Conservation (phyloP, 768 basidiomycete species). For the Lentinula detonsa region DNA sequence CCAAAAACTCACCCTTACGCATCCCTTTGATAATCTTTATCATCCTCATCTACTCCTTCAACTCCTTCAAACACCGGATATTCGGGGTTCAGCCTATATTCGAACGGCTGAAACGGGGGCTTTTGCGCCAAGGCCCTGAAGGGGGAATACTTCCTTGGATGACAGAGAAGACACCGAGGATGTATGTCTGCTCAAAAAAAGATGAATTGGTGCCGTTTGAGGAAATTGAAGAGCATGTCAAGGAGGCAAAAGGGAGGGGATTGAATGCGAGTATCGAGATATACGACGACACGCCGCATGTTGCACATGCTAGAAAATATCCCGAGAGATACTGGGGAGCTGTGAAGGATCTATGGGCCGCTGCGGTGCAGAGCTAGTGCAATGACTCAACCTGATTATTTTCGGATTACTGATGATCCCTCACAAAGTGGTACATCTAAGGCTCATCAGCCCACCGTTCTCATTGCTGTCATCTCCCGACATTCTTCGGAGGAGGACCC, state of each 20-base stretch:
- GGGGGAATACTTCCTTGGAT: slow-evolving; percentile 30
- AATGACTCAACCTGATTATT: background rate
- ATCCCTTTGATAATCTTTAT: slow-evolving; percentile 17
- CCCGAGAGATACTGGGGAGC: slow-evolving; percentile 40
- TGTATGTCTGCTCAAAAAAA: slow-evolving; percentile 39
- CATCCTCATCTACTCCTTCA: slow-evolving; percentile 19
- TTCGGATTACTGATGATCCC: no score
- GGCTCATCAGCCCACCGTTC: no score
- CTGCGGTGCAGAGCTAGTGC: slow-evolving; percentile 11
- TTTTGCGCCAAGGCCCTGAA: slow-evolving; percentile 20
- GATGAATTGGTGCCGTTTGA: slow-evolving; percentile 32
- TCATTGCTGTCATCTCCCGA: no score
- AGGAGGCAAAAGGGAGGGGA: slow-evolving; percentile 23
- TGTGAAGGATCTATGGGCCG: slow-evolving; percentile 30
- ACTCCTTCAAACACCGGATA: slow-evolving; percentile 14
- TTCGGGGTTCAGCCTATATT: slow-evolving; percentile 18
- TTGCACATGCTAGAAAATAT: slow-evolving; percentile 37
- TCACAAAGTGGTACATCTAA: no score
- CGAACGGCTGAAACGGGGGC: slow-evolving; percentile 18
- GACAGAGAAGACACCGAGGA: slow-evolving; percentile 27
- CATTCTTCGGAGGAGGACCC: no score
- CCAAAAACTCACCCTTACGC: slow-evolving; percentile 16
- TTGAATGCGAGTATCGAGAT: slow-evolving; percentile 25
- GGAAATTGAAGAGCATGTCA: slow-evolving; percentile 31
- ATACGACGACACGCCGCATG: slow-evolving; percentile 39